phyloP scores from a whole-genome alignment of 192 early-diverging fungal genomes.

The Physocladia obscura region DNA sequence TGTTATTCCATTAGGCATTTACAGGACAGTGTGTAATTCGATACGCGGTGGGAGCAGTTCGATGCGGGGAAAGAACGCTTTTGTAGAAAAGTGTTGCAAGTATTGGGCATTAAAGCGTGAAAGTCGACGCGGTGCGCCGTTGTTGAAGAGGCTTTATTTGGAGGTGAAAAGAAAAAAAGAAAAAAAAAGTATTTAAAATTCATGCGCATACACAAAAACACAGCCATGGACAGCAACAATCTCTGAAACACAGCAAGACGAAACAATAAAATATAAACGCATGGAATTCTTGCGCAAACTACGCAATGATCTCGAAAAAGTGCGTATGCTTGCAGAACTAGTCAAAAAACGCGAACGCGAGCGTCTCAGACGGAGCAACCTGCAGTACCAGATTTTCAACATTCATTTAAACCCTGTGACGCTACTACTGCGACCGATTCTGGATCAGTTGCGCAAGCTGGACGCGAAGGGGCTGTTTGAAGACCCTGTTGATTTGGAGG shows the following conservation, averaged over 20 bases:
- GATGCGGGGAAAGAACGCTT: constrained; percentile 50
- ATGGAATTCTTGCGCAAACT: constrained; percentile 48
- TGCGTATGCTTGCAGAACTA: constrained; percentile 79
- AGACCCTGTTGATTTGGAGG: constrained; percentile 63
- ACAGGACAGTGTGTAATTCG: constrained; percentile 44
- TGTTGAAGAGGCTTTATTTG: constrained; percentile 92
- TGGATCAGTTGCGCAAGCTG: constrained; percentile 67
- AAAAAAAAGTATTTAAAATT: too few relatives aligned
- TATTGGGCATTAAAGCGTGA: constrained; percentile 97
- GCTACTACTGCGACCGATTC: constrained; percentile 58
- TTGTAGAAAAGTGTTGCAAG: constrained; percentile 71
- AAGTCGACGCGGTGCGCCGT: constrained; percentile 84
- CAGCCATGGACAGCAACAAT: constrained; percentile 90
- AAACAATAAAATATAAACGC: constrained; percentile 62
- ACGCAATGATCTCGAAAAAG: constrained; percentile 84
- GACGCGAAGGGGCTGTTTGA: constrained; percentile 71
- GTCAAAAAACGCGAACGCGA: constrained; percentile 61
- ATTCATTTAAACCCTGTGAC: constrained; percentile 70
- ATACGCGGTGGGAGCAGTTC: background rate
- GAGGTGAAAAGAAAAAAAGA: too few relatives aligned
- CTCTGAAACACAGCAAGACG: constrained; percentile 35
- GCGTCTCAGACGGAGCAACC: constrained; percentile 43
- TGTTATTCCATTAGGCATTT: constrained; percentile 64
- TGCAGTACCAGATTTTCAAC: constrained; percentile 68
- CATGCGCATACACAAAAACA: too few relatives aligned